Base-by-base conservation (phyloP, 2,329 filamentous ascomycete species). In the Neoscytalidium dimidiatum region DNA sequence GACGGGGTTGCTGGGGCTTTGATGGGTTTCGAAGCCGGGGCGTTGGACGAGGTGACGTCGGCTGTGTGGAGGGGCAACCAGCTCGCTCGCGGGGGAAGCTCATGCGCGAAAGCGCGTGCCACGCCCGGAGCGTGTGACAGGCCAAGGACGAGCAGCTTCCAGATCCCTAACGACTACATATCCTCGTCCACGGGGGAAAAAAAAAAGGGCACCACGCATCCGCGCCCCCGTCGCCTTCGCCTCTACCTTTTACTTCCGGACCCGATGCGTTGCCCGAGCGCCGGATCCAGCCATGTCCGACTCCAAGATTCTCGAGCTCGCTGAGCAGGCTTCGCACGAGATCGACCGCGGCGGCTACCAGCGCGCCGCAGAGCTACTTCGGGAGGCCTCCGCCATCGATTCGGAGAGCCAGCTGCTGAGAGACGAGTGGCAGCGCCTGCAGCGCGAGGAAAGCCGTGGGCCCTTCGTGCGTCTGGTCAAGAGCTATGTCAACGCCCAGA, bases 301-400 rank as follows among this genome's bases (percentile, higher is more conserved):
- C 48, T 48, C 43, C 21, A 58, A 58, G 43, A 46, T 58, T 35
- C 23, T 43, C 19, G 38, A 67, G 31, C 67, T 67, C 52, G 35
- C 49, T 52, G 33, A 48, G 21, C 56, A 66, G 28, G 67, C 67
- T 44, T 23, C 38, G 17, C 68, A 72, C 23, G 65, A 66, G 44
- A 68, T 68, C 29, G 58, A 68, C 13, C 64, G 51, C 19, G 70
- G 68, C 58, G 72, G 79, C 44, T 70, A 81, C 49, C 71, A 74
- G 49, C 72, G 76, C 62, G 81, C 80, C 23, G 78, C 78, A 28
- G 70, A 75, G 52, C 73, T 75, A n/a, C 70, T 83, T 64, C 75
- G 78, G 51, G 78, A 82, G 70, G 81, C 81, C 35, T 78, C 77
- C 26, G 75, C 76, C 48, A 73, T 83, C 41, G 77, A 79, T 60